A percentile compares a stretch with the other conserved stretches of the same genome.
Conservation (phyloP, 2,329 filamentous ascomycete genomes). For the Chaetoscypha palmicola region DNA sequence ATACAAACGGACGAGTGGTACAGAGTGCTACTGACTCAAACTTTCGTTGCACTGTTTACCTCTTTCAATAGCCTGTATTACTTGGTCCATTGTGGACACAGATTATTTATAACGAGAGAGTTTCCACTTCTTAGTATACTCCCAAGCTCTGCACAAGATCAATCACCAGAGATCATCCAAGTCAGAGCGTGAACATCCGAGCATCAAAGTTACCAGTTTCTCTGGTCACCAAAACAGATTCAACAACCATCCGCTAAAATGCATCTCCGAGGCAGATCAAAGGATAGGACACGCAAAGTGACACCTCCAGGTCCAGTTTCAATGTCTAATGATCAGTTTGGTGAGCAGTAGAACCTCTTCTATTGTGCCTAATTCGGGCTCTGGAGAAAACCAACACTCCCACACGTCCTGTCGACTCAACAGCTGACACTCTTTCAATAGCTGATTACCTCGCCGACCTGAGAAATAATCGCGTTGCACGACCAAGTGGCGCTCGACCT, state of each 20-base stretch:
- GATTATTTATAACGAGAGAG: conserved; percentile 6
- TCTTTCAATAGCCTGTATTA: conserved; percentile 5
- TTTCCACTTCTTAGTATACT: background rate
- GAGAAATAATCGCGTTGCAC: conserved; percentile 57
- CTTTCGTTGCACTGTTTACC: conserved; percentile 12
- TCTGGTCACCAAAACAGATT: too few relatives aligned
- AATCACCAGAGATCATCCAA: too few relatives aligned
- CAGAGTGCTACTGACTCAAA: conserved; percentile 1
- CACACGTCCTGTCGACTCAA: background rate
- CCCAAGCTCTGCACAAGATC: background rate
- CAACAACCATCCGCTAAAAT: too few relatives aligned
- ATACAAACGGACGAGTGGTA: background rate
- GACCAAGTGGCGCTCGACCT: conserved; percentile 66
- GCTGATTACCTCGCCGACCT: conserved; percentile 66
- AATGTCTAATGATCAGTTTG: conserved; percentile 62
- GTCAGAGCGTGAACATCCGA: too few relatives aligned
- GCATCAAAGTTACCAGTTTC: too few relatives aligned
- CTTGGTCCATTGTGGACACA: background rate
- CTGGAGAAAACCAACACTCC: background rate
- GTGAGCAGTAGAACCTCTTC: conserved; percentile 35
- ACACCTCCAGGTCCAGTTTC: conserved; percentile 55
- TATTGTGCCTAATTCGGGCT: too few relatives aligned
- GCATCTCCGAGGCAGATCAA: conserved; percentile 28
- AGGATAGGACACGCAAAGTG: conserved; percentile 41
- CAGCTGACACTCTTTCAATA: conserved; percentile 31